phyloP scores from a whole-genome alignment of 331 rosid genomes.

The Cucumis variabilis region DNA sequence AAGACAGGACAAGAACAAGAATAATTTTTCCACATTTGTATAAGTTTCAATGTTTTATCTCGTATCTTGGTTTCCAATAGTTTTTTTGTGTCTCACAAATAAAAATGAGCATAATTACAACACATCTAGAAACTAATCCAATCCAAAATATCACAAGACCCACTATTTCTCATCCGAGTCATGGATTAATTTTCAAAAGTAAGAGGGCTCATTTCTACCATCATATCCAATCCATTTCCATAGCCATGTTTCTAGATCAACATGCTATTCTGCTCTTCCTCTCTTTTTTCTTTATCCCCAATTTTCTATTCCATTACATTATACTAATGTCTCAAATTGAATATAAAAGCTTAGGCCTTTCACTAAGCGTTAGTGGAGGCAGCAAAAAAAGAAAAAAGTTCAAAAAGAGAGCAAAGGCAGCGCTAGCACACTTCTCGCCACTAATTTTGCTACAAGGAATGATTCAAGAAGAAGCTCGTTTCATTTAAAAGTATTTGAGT shows the following conservation, averaged over 20 bases:
- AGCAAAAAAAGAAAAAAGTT: conserved; percentile 1
- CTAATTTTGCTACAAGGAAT: too few species aligned
- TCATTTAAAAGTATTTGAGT: too few species aligned
- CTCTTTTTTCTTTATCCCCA: not conserved
- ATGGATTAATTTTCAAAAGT: not conserved
- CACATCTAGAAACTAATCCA: not conserved
- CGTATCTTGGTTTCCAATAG: too few species aligned
- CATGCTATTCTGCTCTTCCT: not conserved
- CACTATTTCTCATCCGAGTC: not conserved
- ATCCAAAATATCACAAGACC: not conserved
- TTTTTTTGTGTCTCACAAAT: too few species aligned
- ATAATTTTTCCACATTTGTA: not conserved
- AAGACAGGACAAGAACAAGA: not conserved
- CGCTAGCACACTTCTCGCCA: too few species aligned
- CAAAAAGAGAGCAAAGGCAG: not conserved
- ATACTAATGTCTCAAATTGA: not conserved
- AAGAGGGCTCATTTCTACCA: not conserved
- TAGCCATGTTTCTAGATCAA: not conserved
- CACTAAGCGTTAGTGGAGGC: not conserved
- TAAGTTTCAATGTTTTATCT: not conserved
- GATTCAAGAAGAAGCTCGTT: too few species aligned
- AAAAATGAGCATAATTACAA: too few species aligned
- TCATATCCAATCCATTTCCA: not conserved
- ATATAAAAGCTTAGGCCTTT: conserved; percentile 10
- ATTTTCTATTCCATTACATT: not conserved